These are phyloP conservation scores for Colletotrichum musicola DNA, from an alignment of 2,329 filamentous ascomycete species.

Conservation along the genomic window DNA sequence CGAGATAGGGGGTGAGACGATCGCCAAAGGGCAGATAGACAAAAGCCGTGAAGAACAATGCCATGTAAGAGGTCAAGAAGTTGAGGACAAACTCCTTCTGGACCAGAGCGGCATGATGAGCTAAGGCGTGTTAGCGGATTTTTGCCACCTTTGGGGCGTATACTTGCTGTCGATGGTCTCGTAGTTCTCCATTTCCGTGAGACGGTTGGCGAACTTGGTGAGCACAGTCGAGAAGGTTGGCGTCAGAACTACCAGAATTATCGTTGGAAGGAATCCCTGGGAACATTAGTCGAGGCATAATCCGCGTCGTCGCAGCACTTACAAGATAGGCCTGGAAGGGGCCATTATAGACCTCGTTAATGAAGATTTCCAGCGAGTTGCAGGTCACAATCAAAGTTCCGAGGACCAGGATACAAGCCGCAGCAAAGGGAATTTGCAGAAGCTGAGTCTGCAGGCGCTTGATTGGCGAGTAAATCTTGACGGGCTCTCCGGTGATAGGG, in stretches of 20 bases:
- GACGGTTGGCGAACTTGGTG: constrained; percentile 78
- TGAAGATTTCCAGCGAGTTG: constrained; percentile 95
- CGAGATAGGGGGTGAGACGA: constrained; percentile 85
- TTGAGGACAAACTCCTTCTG: constrained; percentile 96
- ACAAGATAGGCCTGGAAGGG: constrained; percentile 89
- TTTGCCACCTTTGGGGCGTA: background rate
- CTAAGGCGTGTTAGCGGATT: constrained; percentile 52
- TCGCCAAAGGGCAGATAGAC: constrained; percentile 94
- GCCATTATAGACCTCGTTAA: constrained; percentile 92
- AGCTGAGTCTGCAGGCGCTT: constrained; percentile 83
- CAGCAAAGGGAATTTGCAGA: constrained; percentile 86
- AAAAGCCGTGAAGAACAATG: constrained; percentile 92
- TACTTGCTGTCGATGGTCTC: constrained; percentile 78
- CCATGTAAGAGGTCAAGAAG: constrained; percentile 95
- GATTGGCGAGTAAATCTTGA: constrained; percentile 80
- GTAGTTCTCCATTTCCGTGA: constrained; percentile 93
- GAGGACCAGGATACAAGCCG: constrained; percentile 78
- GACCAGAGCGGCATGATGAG: constrained; percentile 85
- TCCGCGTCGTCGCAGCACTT: constrained; percentile 48
- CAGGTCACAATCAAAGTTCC: constrained; percentile 87
- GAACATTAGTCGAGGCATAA: background rate
- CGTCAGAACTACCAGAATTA: constrained; percentile 84
- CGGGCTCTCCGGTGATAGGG: constrained; percentile 82
- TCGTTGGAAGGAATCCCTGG: constrained; percentile 87
- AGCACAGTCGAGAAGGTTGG: constrained; percentile 83